Conservation (phyloP, 495 filamentous ascomycete species). For the Podospora tetraspora region DNA sequence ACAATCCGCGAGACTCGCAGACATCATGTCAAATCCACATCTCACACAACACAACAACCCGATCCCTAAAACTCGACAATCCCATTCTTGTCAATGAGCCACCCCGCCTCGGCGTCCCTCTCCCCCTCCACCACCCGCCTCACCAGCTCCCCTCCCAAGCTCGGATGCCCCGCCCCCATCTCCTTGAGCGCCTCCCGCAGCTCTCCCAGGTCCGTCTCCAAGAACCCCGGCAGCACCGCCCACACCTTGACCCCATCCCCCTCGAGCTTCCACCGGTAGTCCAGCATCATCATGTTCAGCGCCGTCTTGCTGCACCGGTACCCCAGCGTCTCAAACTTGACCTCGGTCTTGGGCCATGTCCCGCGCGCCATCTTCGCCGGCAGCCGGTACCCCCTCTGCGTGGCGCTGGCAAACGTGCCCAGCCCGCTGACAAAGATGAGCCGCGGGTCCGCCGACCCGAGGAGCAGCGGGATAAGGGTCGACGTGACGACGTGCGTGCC, state of each 20-base stretch:
- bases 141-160: slow-evolving; percentile 41
- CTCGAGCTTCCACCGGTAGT: slow-evolving; percentile 50
- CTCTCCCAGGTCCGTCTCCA: slow-evolving; percentile 48
- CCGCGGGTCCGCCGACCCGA: slow-evolving; percentile 43
- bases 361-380: slow-evolving; percentile 28
- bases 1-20: background rate
- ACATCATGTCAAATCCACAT: background rate
- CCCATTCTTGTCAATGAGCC: slow-evolving; percentile 31
- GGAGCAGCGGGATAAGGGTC: slow-evolving; percentile 45
- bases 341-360: slow-evolving; percentile 40
- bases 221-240: slow-evolving; percentile 49
- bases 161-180: slow-evolving; percentile 40
- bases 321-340: slow-evolving; percentile 26
- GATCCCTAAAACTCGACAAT: slow-evolving; percentile 16
- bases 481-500: slow-evolving; percentile 45
- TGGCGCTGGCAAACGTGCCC: slow-evolving; percentile 22
- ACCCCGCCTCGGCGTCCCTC: slow-evolving; percentile 45
- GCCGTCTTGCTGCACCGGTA: slow-evolving; percentile 56
- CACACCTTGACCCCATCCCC: slow-evolving; percentile 59
- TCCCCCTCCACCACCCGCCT: slow-evolving; percentile 43
- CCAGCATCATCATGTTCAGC: slow-evolving; percentile 60
- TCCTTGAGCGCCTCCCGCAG: slow-evolving; percentile 2
- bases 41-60: background rate
- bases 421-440: slow-evolving; percentile 43
- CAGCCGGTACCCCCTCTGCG: slow-evolving; percentile 25